phyloP scores from a whole-genome alignment of 2,329 filamentous ascomycete species.

The Parastagonospora nodorum region DNA sequence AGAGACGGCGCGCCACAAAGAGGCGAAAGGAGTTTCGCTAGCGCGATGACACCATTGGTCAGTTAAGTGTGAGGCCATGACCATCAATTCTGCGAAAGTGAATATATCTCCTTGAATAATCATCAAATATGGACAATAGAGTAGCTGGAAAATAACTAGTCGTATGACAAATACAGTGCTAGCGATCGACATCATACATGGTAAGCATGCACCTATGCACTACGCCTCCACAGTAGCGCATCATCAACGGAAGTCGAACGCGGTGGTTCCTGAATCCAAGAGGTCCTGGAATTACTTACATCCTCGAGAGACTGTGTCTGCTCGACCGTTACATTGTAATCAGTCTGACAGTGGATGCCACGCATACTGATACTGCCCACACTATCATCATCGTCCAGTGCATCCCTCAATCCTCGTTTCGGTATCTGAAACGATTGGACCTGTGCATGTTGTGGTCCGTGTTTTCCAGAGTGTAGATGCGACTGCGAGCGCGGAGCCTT shows the following conservation, averaged over 20 bases:
- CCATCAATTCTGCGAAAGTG: not conserved
- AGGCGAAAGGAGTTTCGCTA: too few relatives aligned
- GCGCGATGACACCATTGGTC: too few relatives aligned
- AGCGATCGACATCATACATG: not conserved
- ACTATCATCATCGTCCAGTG: slow-evolving; percentile 25
- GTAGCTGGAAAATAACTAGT: not conserved
- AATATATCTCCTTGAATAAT: too few relatives aligned
- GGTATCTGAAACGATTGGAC: slow-evolving; percentile 26
- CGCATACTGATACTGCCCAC: slow-evolving; percentile 4
- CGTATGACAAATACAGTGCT: too few relatives aligned
- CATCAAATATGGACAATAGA: not conserved
- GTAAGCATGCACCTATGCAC: not conserved
- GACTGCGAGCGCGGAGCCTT: slow-evolving; percentile 14
- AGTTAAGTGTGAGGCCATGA: too few relatives aligned
- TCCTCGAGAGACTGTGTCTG: slow-evolving; percentile 8
- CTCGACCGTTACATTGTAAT: slow-evolving; percentile 29
- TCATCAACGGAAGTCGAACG: slow-evolving; percentile 36
- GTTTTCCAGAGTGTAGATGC: slow-evolving; percentile 17
- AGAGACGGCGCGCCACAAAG: too few relatives aligned
- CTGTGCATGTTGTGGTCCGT: slow-evolving; percentile 10
- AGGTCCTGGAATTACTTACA: slow-evolving; percentile 21
- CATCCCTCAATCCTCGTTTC: slow-evolving; percentile 11
- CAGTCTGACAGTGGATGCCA: slow-evolving; percentile 33
- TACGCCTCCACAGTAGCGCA: slow-evolving; percentile 26
- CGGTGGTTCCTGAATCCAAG: slow-evolving; percentile 17